Conservation (phyloP, 2,329 filamentous ascomycete genomes). For the Sclerotinia minor region DNA sequence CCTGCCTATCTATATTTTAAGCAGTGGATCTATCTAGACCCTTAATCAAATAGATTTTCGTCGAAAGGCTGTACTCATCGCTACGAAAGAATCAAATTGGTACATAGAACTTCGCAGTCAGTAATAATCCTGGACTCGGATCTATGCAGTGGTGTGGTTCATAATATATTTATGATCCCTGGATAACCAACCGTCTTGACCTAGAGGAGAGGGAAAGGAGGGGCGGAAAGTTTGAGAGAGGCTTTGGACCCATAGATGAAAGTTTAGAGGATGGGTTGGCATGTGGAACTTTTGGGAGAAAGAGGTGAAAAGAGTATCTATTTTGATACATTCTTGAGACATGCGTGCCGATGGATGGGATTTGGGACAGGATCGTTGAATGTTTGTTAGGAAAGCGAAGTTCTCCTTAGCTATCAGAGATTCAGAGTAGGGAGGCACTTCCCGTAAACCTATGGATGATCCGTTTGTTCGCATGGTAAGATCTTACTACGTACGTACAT, state of each 20-base stretch:
- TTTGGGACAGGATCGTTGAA: not conserved
- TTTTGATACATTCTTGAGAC: slow-evolving; percentile 3
- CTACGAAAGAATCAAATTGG: too few relatives aligned
- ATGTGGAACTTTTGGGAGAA: not conserved
- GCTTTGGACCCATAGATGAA: not conserved
- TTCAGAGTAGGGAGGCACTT: too few relatives aligned
- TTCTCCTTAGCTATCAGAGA: too few relatives aligned
- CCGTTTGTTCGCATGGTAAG: not conserved
- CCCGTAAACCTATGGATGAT: too few relatives aligned
- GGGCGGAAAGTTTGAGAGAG: not conserved
- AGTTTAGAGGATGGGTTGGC: not conserved
- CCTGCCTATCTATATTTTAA: not conserved
- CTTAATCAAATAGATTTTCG: not conserved
- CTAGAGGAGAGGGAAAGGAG: not conserved
- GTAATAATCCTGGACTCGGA: slow-evolving; percentile 1
- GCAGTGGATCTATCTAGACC: not conserved
- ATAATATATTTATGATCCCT: not conserved
- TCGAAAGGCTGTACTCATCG: too few relatives aligned
- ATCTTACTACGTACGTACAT: too few relatives aligned
- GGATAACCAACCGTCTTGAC: not conserved
- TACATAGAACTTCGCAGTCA: too few relatives aligned
- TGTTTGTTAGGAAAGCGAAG: too few relatives aligned
- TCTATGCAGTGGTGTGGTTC: slow-evolving; percentile 1
- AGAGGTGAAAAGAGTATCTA: not conserved
- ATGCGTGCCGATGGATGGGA: not conserved